Evolutionary conservation across 768 basidiomycete genomes (phyloP).

Genomic region (Russula sp.): DNA sequence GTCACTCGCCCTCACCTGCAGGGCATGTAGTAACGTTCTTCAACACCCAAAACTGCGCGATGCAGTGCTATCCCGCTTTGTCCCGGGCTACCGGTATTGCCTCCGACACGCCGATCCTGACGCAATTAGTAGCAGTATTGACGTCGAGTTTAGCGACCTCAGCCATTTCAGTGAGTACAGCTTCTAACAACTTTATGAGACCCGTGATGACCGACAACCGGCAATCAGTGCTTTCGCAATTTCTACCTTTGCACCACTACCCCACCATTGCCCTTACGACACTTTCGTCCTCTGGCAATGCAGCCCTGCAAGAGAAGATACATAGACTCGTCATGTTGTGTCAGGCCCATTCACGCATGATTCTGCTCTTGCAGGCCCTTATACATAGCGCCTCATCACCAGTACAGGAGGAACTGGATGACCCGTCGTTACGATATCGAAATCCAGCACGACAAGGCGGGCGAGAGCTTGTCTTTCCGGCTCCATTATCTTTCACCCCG

Average conservation of each 20-base stretch:
- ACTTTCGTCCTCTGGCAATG: conserved; percentile 42
- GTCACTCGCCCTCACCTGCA: conserved; percentile 40
- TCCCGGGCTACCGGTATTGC: conserved; percentile 55
- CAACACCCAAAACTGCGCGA: conserved; percentile 38
- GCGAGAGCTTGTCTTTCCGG: conserved; percentile 69
- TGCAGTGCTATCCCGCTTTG: conserved; percentile 46
- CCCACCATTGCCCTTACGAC: conserved; percentile 61
- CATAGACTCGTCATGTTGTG: conserved; percentile 48
- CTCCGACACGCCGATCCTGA: conserved; percentile 43
- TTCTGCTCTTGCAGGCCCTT: conserved; percentile 69
- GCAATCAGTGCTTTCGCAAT: conserved; percentile 64
- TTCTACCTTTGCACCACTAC: conserved; percentile 62
- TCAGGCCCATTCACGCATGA: conserved; percentile 69
- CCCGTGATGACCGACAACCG: neutral
- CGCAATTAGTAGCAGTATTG: conserved; percentile 47
- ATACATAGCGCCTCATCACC: conserved; percentile 57
- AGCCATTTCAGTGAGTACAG: conserved; percentile 59
- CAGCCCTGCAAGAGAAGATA: conserved; percentile 37
- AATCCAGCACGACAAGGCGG: conserved; percentile 33
- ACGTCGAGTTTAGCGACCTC: conserved; percentile 56
- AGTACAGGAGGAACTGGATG: conserved; percentile 35
- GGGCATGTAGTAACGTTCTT: conserved; percentile 39
- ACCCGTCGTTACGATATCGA: conserved; percentile 34
- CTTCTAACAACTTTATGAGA: conserved; percentile 17
- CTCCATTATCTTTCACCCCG: conserved; percentile 56